Base-by-base conservation (phyloP, 495 filamentous ascomycete species). In the Penicillium bialowiezense region DNA sequence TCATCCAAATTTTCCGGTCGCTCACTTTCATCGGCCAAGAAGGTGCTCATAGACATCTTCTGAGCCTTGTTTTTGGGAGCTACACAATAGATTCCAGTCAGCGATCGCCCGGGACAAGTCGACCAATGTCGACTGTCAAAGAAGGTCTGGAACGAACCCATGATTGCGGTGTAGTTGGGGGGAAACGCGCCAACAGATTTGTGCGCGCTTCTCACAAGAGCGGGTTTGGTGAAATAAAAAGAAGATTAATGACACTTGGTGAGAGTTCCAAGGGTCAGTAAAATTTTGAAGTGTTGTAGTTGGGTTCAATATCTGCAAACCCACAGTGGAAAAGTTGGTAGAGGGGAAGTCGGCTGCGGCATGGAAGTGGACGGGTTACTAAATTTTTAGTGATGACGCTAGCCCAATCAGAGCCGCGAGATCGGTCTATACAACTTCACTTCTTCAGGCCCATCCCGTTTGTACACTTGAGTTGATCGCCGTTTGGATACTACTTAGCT, bases 41-140 rank as follows among this genome's bases (percentile, higher is more conserved):
- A 97, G 59, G 84, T 84, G 72, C 89, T 88, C 59, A 97, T 82
- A 74, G 84, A 85, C 87, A 98, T 90, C 82, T 93, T 97, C 78
- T 90, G 84, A 70, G 84, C 79, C 75, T 90, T 91, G 67, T 84
- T 82, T 74, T 96, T 96, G 57, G 69, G 62, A 44, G 90, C 41
- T 69, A 35, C 23, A 39, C 28, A 12, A 8, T 19, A 45, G 24
- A 34, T 19, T 44, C 15, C 42, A 56, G 38, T 56, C 46, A 58
- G 58, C 48, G 24, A 54, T 64, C 46, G 24, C 26, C 44, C 45
- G 59, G 45, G 47, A 60, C 17, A 20, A 36, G 28, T 37, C 32
- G 17, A n/a, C 45, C 14, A 17, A 36, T 45, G 9, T 32, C 26
- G 17, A 3, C 20, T 37, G 31, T n/a, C 17, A 35, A 51, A 37